A percentile compares a stretch with the other conserved stretches of the same genome.
Conservation (phyloP, 495 filamentous ascomycete genomes). For the Tuber indicum region DNA sequence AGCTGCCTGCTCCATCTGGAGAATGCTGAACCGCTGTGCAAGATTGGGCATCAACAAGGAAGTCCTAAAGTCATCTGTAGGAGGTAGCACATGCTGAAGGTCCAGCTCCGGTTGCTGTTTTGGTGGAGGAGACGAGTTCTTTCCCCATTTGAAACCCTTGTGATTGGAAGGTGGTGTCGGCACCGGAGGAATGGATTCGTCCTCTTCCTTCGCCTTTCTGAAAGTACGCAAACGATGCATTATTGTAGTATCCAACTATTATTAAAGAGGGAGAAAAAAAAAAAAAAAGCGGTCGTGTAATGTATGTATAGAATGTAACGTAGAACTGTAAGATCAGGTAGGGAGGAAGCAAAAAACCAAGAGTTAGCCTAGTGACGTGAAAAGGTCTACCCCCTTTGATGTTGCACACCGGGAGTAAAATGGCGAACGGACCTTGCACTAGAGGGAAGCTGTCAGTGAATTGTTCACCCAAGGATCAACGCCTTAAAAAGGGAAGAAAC, state of each 20-base stretch:
- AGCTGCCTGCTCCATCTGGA: conserved; percentile 45
- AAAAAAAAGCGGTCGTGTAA: conserved; percentile 6
- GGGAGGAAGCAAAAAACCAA: neutral
- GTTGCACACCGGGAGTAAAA: neutral
- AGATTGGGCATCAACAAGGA: conserved; percentile 93
- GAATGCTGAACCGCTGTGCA: conserved; percentile 92
- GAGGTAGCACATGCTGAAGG: conserved; percentile 64
- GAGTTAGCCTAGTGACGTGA: neutral
- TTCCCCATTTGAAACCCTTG: conserved; percentile 55
- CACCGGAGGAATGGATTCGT: conserved; percentile 46
- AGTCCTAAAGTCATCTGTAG: conserved; percentile 88
- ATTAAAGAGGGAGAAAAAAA: conserved; percentile 1
- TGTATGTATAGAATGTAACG: conserved; percentile 18
- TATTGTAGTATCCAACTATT: conserved; percentile 15
- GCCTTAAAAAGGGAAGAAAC: neutral
- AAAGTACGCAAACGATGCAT: conserved; percentile 74
- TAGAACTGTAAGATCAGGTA: conserved; percentile 11
- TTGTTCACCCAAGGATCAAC: neutral
- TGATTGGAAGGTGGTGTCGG: conserved; percentile 45
- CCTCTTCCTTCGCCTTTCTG: conserved; percentile 57
- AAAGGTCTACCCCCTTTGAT: neutral
- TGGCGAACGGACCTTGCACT: neutral
- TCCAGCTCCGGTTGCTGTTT: conserved; percentile 63
- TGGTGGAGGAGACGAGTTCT: conserved; percentile 45
- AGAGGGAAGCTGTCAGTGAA: neutral